A percentile compares a stretch with the other conserved stretches of the same genome.
phyloP scores from a whole-genome alignment of 2,329 filamentous ascomycete genomes.

The Ceratocystiopsis brevicomis region DNA sequence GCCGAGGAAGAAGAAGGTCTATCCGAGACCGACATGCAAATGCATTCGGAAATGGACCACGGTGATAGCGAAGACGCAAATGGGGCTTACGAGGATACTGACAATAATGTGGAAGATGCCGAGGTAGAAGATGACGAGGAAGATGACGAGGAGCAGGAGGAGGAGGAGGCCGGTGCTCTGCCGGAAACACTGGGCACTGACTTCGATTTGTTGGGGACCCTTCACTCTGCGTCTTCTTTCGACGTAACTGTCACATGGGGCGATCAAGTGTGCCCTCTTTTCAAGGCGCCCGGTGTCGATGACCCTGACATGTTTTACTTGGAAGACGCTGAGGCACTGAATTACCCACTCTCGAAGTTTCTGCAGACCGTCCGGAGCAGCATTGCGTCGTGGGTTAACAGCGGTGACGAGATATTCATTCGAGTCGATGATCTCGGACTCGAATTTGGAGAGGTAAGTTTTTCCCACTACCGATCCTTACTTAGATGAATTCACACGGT shows the following conservation, averaged over 20 bases:
- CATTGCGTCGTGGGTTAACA: constrained; percentile 24
- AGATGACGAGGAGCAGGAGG: constrained; percentile 3
- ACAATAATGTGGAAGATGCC: constrained; percentile 5
- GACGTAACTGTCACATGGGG: constrained; percentile 16
- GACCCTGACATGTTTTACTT: constrained; percentile 26
- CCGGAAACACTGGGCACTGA: constrained; percentile 3
- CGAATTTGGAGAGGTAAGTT: constrained; percentile 31
- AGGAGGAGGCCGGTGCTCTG: too few relatives aligned
- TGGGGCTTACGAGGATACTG: background rate
- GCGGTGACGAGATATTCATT: constrained; percentile 30
- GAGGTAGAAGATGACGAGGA: constrained; percentile 7
- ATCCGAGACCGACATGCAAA: too few relatives aligned
- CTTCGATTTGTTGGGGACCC: constrained; percentile 2
- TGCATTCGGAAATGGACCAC: background rate
- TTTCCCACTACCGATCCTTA: background rate
- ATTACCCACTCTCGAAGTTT: constrained; percentile 25
- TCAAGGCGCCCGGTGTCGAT: constrained; percentile 18
- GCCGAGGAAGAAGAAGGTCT: constrained; percentile 10
- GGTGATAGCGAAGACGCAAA: background rate
- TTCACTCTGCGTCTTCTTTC: constrained; percentile 6
- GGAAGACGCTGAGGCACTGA: constrained; percentile 21
- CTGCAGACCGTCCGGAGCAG: constrained; percentile 26
- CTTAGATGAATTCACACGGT: too few relatives aligned
- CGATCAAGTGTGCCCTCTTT: constrained; percentile 15
- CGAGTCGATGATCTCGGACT: constrained; percentile 32